Percentiles rank a stretch among this genome's conserved stretches.
Evolutionary conservation across 1,139 yeast species (phyloP).

Genomic region (Suhomyces guaymorum): DNA sequence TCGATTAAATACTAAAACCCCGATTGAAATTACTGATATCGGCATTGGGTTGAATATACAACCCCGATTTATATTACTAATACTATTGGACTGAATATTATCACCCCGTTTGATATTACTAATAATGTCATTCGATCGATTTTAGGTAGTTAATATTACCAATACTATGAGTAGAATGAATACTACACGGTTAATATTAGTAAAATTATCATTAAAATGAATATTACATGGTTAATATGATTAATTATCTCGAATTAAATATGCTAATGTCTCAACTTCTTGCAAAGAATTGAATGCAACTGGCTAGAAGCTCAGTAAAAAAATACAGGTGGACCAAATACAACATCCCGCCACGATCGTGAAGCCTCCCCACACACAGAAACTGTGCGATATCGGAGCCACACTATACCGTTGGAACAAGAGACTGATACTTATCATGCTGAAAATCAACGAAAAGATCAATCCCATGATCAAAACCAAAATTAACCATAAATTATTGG

Average conservation of each 20-base stretch:
- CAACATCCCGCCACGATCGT: constrained; percentile 29
- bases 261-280: too few species aligned
- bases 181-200: too few species aligned
- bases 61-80: too few species aligned
- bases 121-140: too few species aligned
- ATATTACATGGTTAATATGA: not conserved
- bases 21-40: too few species aligned
- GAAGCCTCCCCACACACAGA: constrained; percentile 34
- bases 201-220: not conserved
- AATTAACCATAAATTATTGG: constrained; percentile 37
- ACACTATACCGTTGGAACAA: constrained; percentile 30
- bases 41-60: too few species aligned
- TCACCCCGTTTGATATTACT: too few species aligned
- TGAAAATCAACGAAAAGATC: constrained; percentile 34
- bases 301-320: constrained; percentile 8
- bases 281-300: constrained; percentile 8
- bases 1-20: too few species aligned
- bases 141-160: too few species aligned
- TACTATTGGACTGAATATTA: too few species aligned
- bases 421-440: constrained; percentile 36
- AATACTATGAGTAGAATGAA: too few species aligned
- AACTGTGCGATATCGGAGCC: constrained; percentile 30
- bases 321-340: constrained; percentile 22
- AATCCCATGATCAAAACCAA: constrained; percentile 37
- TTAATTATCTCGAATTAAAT: not conserved